These are phyloP conservation scores for Colletotrichum sansevieriae DNA, from an alignment of 2,329 filamentous ascomycete genomes.

Conservation along the genomic window DNA sequence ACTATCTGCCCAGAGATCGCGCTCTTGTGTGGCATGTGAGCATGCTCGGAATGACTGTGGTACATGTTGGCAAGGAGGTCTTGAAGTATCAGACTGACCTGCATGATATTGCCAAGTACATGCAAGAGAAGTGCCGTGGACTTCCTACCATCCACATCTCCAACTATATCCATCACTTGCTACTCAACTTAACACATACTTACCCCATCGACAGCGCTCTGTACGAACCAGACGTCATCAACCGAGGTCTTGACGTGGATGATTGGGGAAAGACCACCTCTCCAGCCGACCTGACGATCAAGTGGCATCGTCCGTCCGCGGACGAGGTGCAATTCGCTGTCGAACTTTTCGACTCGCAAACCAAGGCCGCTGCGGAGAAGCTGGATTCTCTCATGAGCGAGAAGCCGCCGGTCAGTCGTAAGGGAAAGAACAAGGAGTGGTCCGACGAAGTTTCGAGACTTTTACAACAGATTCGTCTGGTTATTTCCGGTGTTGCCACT, in stretches of 20 bases:
- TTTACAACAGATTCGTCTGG: constrained; percentile 87
- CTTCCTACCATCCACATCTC: constrained; percentile 96
- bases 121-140: constrained; percentile 95
- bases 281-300: constrained; percentile 82
- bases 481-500: constrained; percentile 89
- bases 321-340: constrained; percentile 91
- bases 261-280: constrained; percentile 89
- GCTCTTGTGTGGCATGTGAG: constrained; percentile 97
- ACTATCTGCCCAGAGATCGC: constrained; percentile 92
- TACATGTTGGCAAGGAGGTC: constrained; percentile 92
- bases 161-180: constrained; percentile 95
- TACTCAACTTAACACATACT: constrained; percentile 93
- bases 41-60: constrained; percentile 97
- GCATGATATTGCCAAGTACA: constrained; percentile 91
- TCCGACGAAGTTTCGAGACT: constrained; percentile 95
- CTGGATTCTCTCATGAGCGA: constrained; percentile 85
- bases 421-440: constrained; percentile 98
- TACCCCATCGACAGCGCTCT: constrained; percentile 92
- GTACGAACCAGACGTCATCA: constrained; percentile 83
- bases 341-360: constrained; percentile 88
- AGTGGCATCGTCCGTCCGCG: constrained; percentile 88
- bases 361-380: constrained; percentile 79
- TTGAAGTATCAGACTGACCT: constrained; percentile 90
- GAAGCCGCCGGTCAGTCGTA: constrained; percentile 84
- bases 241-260: constrained; percentile 77